Base-by-base conservation (phyloP, 2,329 filamentous ascomycete genomes). In the Fusarium odoratissimum region DNA sequence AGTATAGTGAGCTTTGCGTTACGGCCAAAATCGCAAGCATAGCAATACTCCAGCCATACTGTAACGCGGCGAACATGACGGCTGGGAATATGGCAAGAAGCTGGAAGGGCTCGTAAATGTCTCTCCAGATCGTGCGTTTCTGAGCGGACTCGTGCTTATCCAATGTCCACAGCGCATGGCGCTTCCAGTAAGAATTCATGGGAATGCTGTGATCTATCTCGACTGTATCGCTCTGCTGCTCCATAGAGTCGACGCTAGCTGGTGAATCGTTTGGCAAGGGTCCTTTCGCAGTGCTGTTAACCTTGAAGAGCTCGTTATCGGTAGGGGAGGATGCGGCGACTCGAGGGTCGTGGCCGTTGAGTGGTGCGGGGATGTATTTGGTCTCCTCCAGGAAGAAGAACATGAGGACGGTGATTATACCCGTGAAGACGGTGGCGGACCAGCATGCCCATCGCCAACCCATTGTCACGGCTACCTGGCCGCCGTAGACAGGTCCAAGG, bases 361-460 rank as follows among this genome's bases (percentile, higher is more conserved):
- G 23, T 0, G 51, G 23, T 4, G 56, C 33, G 8, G 48, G 60
- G 1, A 57, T 60, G 16, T 55, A 69, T 3, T 72, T 73, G 2
- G 72, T 63, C 31, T 74, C 70, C 21, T 76, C 72, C 46, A 83
- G 87, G 17, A 88, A 83, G 19, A 78, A 73, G 28, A 77, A 40
- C 46, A 79, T 69, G 7, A 70, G n/a, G 11, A 77, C 6, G 7
- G 70, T 46, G 16, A 71, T 60, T 2, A 72, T 42, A 0, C 71
- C 72, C 5, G 76, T 73, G 8, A 77, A 67, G 2, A 79, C 71
- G 6, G 61, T 58, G 40, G 67, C 71, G 41, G 75, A 81, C 64
- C 77, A 80, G 60, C 86, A 85, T 8, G 89, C 84, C 77, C 78
- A 79, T 1, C 79, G 76, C 79, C 78, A 81, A 0, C 77, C 77